Percentiles rank a stretch among this genome's conserved stretches.
Conservation (phyloP, 148 eudicot genomes). For the Fagopyrum tataricum region DNA sequence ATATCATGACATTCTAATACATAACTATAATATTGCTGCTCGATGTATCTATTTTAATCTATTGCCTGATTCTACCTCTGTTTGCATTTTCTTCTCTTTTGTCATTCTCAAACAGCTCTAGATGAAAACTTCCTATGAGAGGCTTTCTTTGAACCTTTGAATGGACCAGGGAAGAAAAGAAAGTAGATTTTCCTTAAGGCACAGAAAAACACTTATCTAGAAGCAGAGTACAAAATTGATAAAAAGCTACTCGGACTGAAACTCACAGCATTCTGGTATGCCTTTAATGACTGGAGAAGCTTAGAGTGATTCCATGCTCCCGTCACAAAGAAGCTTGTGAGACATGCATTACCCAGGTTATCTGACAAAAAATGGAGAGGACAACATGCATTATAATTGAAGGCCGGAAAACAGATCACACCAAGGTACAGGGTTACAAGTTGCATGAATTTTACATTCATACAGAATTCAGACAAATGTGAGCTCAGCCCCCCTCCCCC, state of each 20-base stretch:
- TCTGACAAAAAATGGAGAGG: conserved; percentile 30
- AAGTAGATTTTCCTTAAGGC: not conserved
- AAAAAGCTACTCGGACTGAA: conserved; percentile 9
- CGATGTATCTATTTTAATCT: not conserved
- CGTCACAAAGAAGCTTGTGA: conserved; percentile 80
- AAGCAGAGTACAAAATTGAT: not conserved
- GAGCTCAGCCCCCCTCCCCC: not conserved
- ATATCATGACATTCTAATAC: not conserved
- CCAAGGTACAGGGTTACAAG: not conserved
- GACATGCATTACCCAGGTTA: conserved; percentile 92
- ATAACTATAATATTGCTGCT: not conserved
- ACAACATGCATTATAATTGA: conserved; percentile 1
- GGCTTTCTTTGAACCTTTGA: not conserved
- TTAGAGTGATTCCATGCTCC: conserved; percentile 82
- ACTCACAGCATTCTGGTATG: conserved; percentile 94
- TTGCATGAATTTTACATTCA: not conserved
- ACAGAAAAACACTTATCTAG: not conserved
- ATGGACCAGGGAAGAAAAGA: not conserved
- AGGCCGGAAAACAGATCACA: not conserved
- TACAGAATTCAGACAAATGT: not conserved
- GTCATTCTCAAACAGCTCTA: not conserved
- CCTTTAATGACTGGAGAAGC: conserved; percentile 76
- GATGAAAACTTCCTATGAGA: not conserved
- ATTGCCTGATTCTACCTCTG: not conserved
- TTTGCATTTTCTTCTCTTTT: not conserved